These are phyloP conservation scores for Candida nonsorbophila DNA, from an alignment of 805 yeast species.

Conservation along the genomic window DNA sequence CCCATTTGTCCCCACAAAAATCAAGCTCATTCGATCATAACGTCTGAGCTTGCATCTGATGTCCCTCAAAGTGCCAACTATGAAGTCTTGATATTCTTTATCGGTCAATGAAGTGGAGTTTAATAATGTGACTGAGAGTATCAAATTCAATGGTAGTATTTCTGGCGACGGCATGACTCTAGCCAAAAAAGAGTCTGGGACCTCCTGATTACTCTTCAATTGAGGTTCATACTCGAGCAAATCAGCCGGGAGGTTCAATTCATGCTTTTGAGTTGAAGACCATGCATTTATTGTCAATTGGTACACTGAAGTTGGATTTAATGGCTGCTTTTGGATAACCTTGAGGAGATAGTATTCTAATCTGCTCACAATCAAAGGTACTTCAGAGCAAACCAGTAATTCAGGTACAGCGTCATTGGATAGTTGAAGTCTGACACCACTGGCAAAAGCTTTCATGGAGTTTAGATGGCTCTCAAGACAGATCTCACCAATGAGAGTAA, in stretches of 20 bases:
- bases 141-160: conserved; percentile 32
- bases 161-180: conserved; percentile 39
- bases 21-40: conserved; percentile 42
- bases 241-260: conserved; percentile 30
- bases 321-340: conserved; percentile 8
- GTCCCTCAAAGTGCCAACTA: conserved; percentile 18
- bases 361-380: conserved; percentile 28
- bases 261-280: conserved; percentile 30
- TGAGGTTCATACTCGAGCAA: conserved; percentile 31
- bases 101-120: conserved; percentile 23
- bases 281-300: conserved; percentile 51
- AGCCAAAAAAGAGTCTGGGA: conserved; percentile 34
- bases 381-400: conserved; percentile 25
- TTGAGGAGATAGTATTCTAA: conserved; percentile 33
- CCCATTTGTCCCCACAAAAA: conserved; percentile 44
- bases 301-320: conserved; percentile 25
- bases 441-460: conserved; percentile 15
- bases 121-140: conserved; percentile 37
- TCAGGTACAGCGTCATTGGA: conserved; percentile 42
- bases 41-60: conserved; percentile 24
- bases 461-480: conserved; percentile 30
- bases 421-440: conserved; percentile 25
- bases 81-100: conserved; percentile 17
- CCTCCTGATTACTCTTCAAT: conserved; percentile 30
- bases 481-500: conserved; percentile 40